phyloP scores from a whole-genome alignment of 164 flowering plant species.

The Vitis cinerea region DNA sequence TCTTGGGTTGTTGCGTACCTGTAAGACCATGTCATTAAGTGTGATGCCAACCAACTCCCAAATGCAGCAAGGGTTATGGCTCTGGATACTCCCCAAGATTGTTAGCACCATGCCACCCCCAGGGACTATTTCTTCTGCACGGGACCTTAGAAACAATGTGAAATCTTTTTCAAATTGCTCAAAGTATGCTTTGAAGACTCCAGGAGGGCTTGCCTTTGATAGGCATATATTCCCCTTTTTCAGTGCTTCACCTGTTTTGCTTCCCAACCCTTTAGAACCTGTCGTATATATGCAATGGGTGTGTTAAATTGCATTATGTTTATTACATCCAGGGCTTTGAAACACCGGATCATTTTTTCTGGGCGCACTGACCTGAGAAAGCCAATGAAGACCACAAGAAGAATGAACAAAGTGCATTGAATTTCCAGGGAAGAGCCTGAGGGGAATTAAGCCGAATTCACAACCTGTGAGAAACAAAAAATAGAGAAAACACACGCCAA shows the following conservation, averaged over 20 bases:
- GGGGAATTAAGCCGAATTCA: too few species aligned
- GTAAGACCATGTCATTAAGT: conserved; percentile 15
- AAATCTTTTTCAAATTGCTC: conserved; percentile 18
- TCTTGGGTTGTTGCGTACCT: conserved; percentile 7
- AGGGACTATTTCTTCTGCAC: conserved; percentile 12
- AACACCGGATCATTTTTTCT: too few species aligned
- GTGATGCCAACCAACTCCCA: conserved; percentile 5
- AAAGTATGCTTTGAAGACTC: conserved; percentile 9
- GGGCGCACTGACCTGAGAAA: conserved; percentile 13
- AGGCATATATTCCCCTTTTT: conserved; percentile 20
- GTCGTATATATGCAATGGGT: background rate
- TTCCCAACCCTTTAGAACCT: conserved; percentile 10
- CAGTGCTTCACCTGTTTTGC: background rate
- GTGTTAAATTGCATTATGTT: too few species aligned
- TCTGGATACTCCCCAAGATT: conserved; percentile 5
- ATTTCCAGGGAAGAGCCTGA: conserved; percentile 18
- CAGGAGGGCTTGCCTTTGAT: conserved; percentile 11
- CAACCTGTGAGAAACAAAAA: too few species aligned
- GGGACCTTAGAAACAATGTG: conserved; percentile 7
- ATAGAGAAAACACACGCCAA: too few species aligned
- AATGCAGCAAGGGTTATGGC: background rate
- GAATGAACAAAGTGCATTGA: conserved; percentile 21
- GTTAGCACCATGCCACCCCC: conserved; percentile 21
- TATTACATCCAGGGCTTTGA: too few species aligned
- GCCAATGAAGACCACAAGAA: conserved; percentile 15